phyloP scores from a whole-genome alignment of 2,329 filamentous ascomycete species.

The Penicillium sp. region DNA sequence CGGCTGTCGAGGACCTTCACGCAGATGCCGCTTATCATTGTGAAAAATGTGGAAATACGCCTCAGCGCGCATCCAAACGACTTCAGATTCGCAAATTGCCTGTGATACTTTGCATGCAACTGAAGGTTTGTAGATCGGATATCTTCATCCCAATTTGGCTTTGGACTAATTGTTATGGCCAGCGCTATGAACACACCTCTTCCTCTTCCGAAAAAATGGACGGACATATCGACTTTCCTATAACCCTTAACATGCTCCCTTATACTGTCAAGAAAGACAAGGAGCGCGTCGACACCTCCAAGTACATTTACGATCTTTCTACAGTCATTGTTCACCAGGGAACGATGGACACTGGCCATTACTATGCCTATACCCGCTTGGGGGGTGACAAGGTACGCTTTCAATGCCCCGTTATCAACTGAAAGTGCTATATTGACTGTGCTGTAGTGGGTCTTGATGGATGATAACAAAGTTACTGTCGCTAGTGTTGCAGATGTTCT shows the following conservation, averaged over 20 bases:
- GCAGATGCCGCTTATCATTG: constrained; percentile 80
- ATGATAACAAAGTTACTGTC: constrained; percentile 88
- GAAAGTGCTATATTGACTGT: neutral
- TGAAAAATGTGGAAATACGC: constrained; percentile 72
- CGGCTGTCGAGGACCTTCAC: constrained; percentile 74
- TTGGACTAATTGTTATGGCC: constrained; percentile 3
- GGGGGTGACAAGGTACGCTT: constrained; percentile 70
- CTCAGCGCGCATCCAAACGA: constrained; percentile 80
- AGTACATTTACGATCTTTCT: constrained; percentile 82
- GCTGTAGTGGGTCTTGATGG: constrained; percentile 87
- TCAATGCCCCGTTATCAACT: neutral
- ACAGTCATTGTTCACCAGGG: constrained; percentile 93
- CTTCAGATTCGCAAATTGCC: constrained; percentile 83
- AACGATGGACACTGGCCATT: constrained; percentile 90
- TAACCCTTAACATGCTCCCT: constrained; percentile 86
- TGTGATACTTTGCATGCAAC: constrained; percentile 86
- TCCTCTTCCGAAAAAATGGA: constrained; percentile 83
- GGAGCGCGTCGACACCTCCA: constrained; percentile 42
- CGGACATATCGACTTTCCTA: constrained; percentile 80
- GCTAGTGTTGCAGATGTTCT: constrained; percentile 85
- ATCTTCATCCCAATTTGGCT: neutral
- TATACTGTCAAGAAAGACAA: constrained; percentile 72
- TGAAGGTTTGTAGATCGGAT: constrained; percentile 67
- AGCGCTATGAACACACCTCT: constrained; percentile 77
- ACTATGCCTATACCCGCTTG: constrained; percentile 78